Conservation (phyloP, 2,329 filamentous ascomycete genomes). For the Cordyceps pruinosa region DNA sequence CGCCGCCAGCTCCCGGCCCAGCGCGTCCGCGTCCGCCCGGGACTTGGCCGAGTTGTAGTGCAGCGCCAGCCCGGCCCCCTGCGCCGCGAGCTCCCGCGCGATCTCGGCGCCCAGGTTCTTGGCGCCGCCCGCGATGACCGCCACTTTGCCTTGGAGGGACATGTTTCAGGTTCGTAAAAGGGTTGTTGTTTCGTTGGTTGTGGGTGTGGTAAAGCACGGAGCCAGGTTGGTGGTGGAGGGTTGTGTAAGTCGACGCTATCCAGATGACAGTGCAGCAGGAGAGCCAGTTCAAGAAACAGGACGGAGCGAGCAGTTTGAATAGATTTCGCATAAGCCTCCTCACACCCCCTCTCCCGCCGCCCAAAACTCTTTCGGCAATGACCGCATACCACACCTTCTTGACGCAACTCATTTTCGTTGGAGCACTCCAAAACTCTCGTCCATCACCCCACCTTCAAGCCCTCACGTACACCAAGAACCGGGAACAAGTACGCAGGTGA, state of each 20-base stretch:
- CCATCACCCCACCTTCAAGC: background rate
- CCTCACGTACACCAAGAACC: too few relatives aligned
- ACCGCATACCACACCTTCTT: background rate
- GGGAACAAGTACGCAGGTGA: background rate
- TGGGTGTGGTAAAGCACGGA: background rate
- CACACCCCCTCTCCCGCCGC: background rate
- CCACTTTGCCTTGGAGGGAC: slow-evolving; percentile 31
- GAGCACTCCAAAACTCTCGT: background rate
- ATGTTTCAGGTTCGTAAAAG: too few relatives aligned
- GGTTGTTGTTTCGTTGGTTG: slow-evolving; percentile 9
- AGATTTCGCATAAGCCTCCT: background rate
- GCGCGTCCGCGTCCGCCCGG: slow-evolving; percentile 28
- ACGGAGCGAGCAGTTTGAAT: background rate
- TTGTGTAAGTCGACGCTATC: background rate
- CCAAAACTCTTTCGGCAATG: background rate
- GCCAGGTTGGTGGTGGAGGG: background rate
- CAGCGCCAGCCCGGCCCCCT: slow-evolving; percentile 51
- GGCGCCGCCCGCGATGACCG: slow-evolving; percentile 48
- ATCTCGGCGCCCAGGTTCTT: slow-evolving; percentile 56
- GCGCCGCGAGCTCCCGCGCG: slow-evolving; percentile 48
- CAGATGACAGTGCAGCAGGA: background rate
- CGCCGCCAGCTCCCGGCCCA: slow-evolving; percentile 31
- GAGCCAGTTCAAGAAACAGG: background rate
- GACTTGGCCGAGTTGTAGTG: slow-evolving; percentile 44
- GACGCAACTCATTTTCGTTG: background rate